phyloP scores from a whole-genome alignment of 768 basidiomycete genomes.

The Suillus weaverae region DNA sequence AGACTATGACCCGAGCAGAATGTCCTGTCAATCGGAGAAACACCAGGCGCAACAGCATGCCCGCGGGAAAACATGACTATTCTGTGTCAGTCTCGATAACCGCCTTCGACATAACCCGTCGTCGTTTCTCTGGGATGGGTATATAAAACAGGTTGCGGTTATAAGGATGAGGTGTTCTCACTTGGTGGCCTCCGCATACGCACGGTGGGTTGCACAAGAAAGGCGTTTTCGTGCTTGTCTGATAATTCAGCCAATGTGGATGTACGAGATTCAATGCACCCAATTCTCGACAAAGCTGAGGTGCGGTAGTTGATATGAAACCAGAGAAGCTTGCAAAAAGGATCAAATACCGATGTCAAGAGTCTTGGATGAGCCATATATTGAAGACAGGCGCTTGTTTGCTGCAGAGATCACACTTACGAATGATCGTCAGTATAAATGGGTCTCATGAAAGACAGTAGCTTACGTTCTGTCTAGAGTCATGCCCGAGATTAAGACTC shows the following conservation, averaged over 20 bases:
- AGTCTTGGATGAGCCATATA: conserved; percentile 27
- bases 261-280: background rate
- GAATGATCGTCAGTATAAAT: conserved; percentile 7
- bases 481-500: conserved; percentile 46
- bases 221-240: background rate
- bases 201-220: conserved; percentile 9
- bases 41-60: background rate
- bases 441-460: conserved; percentile 3
- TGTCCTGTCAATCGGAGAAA: background rate
- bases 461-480: conserved; percentile 31
- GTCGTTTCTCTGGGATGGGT: background rate
- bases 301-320: background rate
- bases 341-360: conserved; percentile 3
- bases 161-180: background rate
- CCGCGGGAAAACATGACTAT: background rate
- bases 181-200: conserved; percentile 7
- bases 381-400: conserved; percentile 27
- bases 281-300: background rate
- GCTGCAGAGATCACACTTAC: conserved; percentile 26
- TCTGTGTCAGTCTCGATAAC: conserved; percentile 4
- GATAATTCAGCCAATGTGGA: background rate
- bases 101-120: background rate
- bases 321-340: background rate
- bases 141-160: background rate
- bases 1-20: background rate